Percentiles rank a stretch among this genome's conserved stretches.
These are phyloP conservation scores for Geotrichum klebahnii DNA, from an alignment of 1,139 yeast species.

Conservation along the genomic window DNA sequence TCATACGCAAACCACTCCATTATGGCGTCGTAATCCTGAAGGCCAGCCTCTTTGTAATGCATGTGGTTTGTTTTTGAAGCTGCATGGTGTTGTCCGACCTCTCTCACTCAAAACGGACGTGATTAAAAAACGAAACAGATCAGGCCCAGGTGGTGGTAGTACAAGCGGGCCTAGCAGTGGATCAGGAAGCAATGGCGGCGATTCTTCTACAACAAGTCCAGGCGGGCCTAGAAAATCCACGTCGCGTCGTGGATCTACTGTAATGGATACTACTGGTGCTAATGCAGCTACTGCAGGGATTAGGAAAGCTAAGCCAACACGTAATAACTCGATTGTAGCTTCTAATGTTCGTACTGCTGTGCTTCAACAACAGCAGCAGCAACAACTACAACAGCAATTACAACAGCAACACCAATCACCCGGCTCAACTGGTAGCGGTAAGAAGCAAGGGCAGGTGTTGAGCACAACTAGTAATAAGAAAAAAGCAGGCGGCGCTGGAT, in stretches of 20 bases:
- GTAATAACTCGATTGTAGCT: slow-evolving; percentile 8
- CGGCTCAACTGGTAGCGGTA: slow-evolving; percentile 14
- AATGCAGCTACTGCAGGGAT: slow-evolving; percentile 5
- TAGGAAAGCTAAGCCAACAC: slow-evolving; percentile 20
- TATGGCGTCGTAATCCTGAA: slow-evolving; percentile 90
- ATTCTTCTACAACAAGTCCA: not conserved
- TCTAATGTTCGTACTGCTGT: slow-evolving; percentile 5
- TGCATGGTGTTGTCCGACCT: slow-evolving; percentile 93
- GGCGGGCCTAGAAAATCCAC: not conserved
- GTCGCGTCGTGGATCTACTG: slow-evolving; percentile 10
- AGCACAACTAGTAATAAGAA: slow-evolving; percentile 5
- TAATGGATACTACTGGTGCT: not conserved
- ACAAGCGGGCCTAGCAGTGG: slow-evolving; percentile 3
- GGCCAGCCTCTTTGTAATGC: slow-evolving; percentile 95
- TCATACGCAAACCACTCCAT: slow-evolving; percentile 86
- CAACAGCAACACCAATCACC: slow-evolving; percentile 8
- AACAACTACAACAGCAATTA: slow-evolving; percentile 15
- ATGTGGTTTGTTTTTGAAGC: slow-evolving; percentile 83
- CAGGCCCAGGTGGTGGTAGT: slow-evolving; percentile 19
- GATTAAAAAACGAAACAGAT: slow-evolving; percentile 66
- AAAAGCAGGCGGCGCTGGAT: not conserved
- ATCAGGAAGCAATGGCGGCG: not conserved
- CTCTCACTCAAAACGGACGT: slow-evolving; percentile 87
- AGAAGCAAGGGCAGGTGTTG: slow-evolving; percentile 14
- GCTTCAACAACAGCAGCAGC: slow-evolving; percentile 6